Evolutionary conservation across 148 eudicot genomes (phyloP).

Genomic region (Limonium bicolor): DNA sequence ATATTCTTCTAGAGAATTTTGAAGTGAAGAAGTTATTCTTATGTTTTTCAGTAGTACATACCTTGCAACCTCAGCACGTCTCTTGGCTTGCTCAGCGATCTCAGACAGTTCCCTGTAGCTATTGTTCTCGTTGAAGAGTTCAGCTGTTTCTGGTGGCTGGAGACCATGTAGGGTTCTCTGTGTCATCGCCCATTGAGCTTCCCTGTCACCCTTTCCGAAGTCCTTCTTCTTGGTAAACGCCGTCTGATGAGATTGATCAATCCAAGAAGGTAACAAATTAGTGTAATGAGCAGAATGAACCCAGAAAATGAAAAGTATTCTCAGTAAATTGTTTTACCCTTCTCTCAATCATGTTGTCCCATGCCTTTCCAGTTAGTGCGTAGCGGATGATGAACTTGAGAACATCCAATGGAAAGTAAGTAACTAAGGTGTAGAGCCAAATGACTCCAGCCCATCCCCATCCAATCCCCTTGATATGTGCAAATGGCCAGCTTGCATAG

Average conservation of each 20-base stretch:
- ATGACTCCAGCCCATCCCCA: conserved; percentile 94
- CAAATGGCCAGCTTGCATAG: conserved; percentile 57
- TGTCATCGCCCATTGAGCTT: conserved; percentile 71
- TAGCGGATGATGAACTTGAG: conserved; percentile 57
- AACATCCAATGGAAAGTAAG: conserved; percentile 55
- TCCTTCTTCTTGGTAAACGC: conserved; percentile 68
- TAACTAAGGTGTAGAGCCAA: conserved; percentile 55
- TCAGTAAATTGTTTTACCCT: conserved; percentile 23
- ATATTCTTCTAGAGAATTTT: no score
- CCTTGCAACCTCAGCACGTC: conserved; percentile 76
- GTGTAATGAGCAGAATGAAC: background rate
- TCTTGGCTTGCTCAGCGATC: conserved; percentile 71
- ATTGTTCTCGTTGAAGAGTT: conserved; percentile 32
- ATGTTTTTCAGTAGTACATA: conserved; percentile 1
- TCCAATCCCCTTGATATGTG: conserved; percentile 49
- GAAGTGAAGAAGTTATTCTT: background rate
- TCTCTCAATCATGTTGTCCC: conserved; percentile 51
- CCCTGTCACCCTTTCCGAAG: conserved; percentile 63
- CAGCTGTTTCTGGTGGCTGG: conserved; percentile 24
- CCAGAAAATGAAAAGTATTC: background rate
- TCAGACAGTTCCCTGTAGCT: conserved; percentile 52
- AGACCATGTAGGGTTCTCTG: conserved; percentile 76
- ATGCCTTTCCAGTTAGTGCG: conserved; percentile 47
- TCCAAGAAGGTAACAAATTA: background rate
- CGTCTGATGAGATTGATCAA: no score